Conservation (phyloP, 495 filamentous ascomycete species). For the Penicillium angulare region DNA sequence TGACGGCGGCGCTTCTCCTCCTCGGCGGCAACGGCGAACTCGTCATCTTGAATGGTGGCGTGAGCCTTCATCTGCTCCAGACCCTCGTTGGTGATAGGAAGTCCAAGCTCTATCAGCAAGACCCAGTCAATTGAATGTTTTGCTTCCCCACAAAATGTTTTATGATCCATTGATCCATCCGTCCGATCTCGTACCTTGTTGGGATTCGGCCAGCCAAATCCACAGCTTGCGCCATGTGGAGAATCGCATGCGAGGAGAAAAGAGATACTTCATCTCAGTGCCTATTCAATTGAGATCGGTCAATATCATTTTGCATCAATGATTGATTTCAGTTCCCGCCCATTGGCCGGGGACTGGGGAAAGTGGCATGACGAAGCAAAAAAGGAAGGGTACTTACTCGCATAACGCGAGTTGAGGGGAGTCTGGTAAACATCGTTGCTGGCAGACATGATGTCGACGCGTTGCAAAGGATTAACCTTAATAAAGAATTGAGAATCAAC, state of each 20-base stretch:
- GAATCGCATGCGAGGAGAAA: slow-evolving; percentile 67
- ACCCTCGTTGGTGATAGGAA: slow-evolving; percentile 66
- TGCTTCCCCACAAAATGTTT: neutral
- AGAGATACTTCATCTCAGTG: slow-evolving; percentile 56
- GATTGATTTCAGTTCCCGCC: slow-evolving; percentile 10
- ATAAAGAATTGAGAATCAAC: slow-evolving; percentile 2
- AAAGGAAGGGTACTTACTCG: slow-evolving; percentile 46
- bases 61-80: slow-evolving; percentile 73
- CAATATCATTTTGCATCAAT: neutral
- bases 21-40: slow-evolving; percentile 70
- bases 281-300: slow-evolving; percentile 28
- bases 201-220: slow-evolving; percentile 79
- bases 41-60: slow-evolving; percentile 70
- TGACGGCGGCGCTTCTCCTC: slow-evolving; percentile 78
- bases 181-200: slow-evolving; percentile 55
- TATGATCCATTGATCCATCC: neutral
- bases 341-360: slow-evolving; percentile 7
- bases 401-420: slow-evolving; percentile 70
- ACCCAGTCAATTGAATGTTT: slow-evolving; percentile 28
- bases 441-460: slow-evolving; percentile 51
- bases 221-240: slow-evolving; percentile 79
- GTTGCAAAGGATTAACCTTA: slow-evolving; percentile 2
- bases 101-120: slow-evolving; percentile 42
- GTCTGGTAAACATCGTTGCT: slow-evolving; percentile 70
- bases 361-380: too few species aligned